Base-by-base conservation (phyloP, 179 eudicot genomes). In the Nepenthes alata region DNA sequence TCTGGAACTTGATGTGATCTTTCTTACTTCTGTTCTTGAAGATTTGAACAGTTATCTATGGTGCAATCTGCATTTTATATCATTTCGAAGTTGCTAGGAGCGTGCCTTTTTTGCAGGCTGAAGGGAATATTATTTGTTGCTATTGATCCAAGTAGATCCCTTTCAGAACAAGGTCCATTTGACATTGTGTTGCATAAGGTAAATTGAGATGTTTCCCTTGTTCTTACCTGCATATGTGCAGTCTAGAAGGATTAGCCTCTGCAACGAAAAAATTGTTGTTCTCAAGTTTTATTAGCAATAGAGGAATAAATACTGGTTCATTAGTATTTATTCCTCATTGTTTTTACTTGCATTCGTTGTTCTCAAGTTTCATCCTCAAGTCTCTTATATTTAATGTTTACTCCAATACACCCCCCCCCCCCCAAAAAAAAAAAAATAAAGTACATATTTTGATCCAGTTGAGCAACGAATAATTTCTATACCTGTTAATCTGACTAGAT, bases 121-220 rank as follows among this genome's bases (percentile, higher is more conserved):
- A 91, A 91, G 78, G 98, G 98, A 61, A 89, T 91, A 35, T 35
- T 69, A 15, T 91, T 91, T 71, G 89, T 86, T 66, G 82, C 96
- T 57, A 91, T 91, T 66, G 98, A 91, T 79, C 78, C 57, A 60
- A 85, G 60, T 65, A 82, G 73, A 67, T 77, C 98, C 35, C 91
- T 91, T 62, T 79, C 80, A 4, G 98, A 91, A 38, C 98, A 91
- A 78, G 98, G 98, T 70, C 95, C 96, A 64, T 91, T 91, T 67
- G 91, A 88, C 79, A 75, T 88, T 70, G 77, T 91, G 67, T 70
- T 91, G 67, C 97, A 91, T 60, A 88, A 91, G 95, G 97, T 91
- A 63, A 70, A 16, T 16, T 38, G 12, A 6, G 36, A 25, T 25
- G 25, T 25, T 25, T 25, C 25, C 25, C 25, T 25, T 25, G 39